Base-by-base conservation (phyloP, 208 protist species). In the Leishmania aethiopica region DNA sequence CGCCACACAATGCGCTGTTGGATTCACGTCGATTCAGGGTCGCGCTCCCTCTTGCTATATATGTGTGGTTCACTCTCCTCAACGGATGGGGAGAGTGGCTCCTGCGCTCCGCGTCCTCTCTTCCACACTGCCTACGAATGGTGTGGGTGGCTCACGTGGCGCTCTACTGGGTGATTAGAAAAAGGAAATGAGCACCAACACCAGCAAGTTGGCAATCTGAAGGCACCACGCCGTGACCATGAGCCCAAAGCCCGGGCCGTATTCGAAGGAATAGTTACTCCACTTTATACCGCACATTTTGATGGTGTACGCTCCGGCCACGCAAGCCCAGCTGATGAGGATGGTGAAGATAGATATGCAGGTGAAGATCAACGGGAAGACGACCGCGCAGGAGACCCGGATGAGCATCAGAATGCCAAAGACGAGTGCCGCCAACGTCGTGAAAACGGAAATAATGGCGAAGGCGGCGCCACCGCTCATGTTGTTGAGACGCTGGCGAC, bases 391-490 rank as follows among this genome's bases (percentile, higher is more conserved):
- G 35, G 79, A 22, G 45, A 82, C 45, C 47, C 75, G 83, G 10
- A 81, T 5, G 11, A 88, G 37, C 84, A 90, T 86, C 13, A 88
- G 60, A 49, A 85, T 19, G n/a, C 72, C 79, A 1, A 86, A 71
- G 28, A 88, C 28, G 53, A 87, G 59, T 11, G 86, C 78, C 22
- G 82, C 78, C 25, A 91, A 66, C 10, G 86, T 89, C 15, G 66
- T 42, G 64, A 87, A 72, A 60, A 84, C 85, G 49, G 90, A 88
- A 81, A 89, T 76, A 77, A 91, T 83, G 64, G 84, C 80, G 25
- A 90, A 88, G 40, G 76, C 77, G 32, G 72, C 87, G 37, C 66
- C 84, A 64, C 32, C 77, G 62, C 76, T 83, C 84, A 90, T 88
- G 74, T 79, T 85, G 82, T 88, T 67, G 49, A 59, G 76, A 25